Percentiles rank a stretch among this genome's conserved stretches.
phyloP scores from a whole-genome alignment of 139 green algal genomes.

The Chlamydomonas incerta region DNA sequence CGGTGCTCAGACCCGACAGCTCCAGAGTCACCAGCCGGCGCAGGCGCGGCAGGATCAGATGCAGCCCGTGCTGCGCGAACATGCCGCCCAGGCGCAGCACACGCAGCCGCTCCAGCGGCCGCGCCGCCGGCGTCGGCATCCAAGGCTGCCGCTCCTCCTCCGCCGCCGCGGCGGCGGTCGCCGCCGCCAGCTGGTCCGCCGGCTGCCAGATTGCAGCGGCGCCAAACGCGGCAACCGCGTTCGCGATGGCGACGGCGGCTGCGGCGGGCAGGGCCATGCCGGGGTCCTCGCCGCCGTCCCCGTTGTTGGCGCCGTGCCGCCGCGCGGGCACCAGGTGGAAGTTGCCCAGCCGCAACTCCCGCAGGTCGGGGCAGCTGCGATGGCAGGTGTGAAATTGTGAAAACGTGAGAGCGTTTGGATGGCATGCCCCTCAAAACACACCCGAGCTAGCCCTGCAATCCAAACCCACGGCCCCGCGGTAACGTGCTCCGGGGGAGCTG shows the following conservation, averaged over 20 bases:
- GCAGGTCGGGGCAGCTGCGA: background rate
- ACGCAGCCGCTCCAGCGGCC: too few relatives aligned
- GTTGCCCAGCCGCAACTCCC: slow-evolving; percentile 28
- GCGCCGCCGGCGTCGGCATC: background rate
- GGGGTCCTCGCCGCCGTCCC: too few relatives aligned
- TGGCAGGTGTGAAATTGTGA: background rate
- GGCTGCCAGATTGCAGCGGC: too few relatives aligned
- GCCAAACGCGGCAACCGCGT: too few relatives aligned
- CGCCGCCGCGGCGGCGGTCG: background rate
- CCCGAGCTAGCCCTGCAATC: too few relatives aligned
- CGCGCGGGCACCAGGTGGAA: slow-evolving; percentile 14
- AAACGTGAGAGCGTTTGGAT: too few relatives aligned
- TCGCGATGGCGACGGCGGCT: background rate
- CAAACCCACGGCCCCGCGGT: too few relatives aligned
- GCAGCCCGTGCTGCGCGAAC: slow-evolving; percentile 8
- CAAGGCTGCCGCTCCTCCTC: too few relatives aligned
- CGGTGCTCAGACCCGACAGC: slow-evolving; percentile 1
- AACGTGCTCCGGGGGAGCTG: too few relatives aligned
- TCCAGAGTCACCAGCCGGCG: background rate
- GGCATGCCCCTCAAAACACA: too few relatives aligned
- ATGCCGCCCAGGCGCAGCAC: slow-evolving; percentile 20
- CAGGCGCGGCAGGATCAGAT: background rate
- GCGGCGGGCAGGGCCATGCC: background rate
- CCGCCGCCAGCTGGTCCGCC: too few relatives aligned
- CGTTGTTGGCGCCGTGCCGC: too few relatives aligned